These are phyloP conservation scores for Nemania sp. DNA, from an alignment of 2,329 filamentous ascomycete genomes.

Conservation along the genomic window DNA sequence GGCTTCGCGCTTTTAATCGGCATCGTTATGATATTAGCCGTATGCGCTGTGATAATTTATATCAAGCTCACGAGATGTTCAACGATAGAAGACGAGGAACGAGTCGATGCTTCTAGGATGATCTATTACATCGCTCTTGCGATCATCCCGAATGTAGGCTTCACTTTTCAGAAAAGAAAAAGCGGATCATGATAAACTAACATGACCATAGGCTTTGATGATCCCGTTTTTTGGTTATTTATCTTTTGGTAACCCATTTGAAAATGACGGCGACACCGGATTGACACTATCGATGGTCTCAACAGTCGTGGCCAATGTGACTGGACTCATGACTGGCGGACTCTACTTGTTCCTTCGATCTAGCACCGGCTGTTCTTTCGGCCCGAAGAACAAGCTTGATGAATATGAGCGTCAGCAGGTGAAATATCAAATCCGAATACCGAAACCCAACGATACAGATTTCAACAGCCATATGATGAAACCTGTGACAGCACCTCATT, in stretches of 20 bases:
- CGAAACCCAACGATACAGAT: slow-evolving; percentile 43
- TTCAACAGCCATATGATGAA: slow-evolving; percentile 54
- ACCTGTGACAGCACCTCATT: slow-evolving; percentile 48
- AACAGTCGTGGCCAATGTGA: slow-evolving; percentile 73
- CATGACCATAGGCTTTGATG: slow-evolving; percentile 62
- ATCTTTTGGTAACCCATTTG: slow-evolving; percentile 57
- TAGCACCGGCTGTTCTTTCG: slow-evolving; percentile 68
- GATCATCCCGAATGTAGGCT: slow-evolving; percentile 67
- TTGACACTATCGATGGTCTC: slow-evolving; percentile 70
- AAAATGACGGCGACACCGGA: slow-evolving; percentile 58
- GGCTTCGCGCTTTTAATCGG: slow-evolving; percentile 66
- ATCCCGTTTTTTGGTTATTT: slow-evolving; percentile 73
- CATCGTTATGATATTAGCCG: slow-evolving; percentile 63
- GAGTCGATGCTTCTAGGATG: slow-evolving; percentile 75
- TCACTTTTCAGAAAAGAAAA: background rate
- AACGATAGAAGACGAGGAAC: slow-evolving; percentile 68
- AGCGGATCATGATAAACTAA: slow-evolving; percentile 44
- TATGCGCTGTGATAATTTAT: slow-evolving; percentile 66
- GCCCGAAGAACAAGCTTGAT: slow-evolving; percentile 58
- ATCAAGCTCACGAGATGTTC: slow-evolving; percentile 66
- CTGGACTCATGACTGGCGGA: slow-evolving; percentile 73
- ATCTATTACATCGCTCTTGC: slow-evolving; percentile 73
- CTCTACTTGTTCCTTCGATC: slow-evolving; percentile 76
- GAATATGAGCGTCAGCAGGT: slow-evolving; percentile 61
- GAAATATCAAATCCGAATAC: slow-evolving; percentile 52